Percentiles rank a stretch among this genome's conserved stretches.
Conservation (phyloP, 441 rosid genomes). For the Isatis lusitanica region DNA sequence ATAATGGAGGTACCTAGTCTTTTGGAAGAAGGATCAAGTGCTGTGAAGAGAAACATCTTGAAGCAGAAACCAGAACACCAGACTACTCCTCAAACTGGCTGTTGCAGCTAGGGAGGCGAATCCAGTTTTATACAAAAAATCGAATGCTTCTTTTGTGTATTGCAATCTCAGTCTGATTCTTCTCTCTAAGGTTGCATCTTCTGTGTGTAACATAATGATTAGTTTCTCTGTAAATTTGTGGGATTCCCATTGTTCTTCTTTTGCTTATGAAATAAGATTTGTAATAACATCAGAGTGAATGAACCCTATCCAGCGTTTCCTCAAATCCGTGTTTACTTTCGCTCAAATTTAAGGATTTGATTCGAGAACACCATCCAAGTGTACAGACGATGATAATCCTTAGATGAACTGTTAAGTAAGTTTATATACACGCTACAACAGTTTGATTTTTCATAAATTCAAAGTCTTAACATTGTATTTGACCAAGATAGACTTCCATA, state of each 20-base stretch:
- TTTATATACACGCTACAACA: constrained; percentile 30
- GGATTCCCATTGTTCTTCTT: background rate
- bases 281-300: constrained; percentile 24
- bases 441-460: constrained; percentile 26
- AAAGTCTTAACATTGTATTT: constrained; percentile 24
- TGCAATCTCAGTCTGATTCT: constrained; percentile 17
- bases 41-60: constrained; percentile 62
- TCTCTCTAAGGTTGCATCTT: constrained; percentile 11
- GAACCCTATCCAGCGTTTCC: constrained; percentile 3
- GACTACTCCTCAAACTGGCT: constrained; percentile 34
- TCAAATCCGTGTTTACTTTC: background rate
- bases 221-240: constrained; percentile 27
- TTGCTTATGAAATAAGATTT: constrained; percentile 32
- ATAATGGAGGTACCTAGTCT: constrained; percentile 94
- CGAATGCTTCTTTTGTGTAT: constrained; percentile 5
- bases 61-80: constrained; percentile 67
- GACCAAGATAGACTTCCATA: constrained; percentile 11
- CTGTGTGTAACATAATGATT: constrained; percentile 20
- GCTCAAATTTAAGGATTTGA: background rate
- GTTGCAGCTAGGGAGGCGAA: constrained; percentile 41
- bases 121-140: background rate
- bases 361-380: background rate
- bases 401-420: background rate
- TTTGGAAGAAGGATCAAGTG: constrained; percentile 77
- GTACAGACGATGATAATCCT: background rate